Evolutionary conservation across 176 grass and related monocot species (phyloP).

Genomic region (Poa pratensis): DNA sequence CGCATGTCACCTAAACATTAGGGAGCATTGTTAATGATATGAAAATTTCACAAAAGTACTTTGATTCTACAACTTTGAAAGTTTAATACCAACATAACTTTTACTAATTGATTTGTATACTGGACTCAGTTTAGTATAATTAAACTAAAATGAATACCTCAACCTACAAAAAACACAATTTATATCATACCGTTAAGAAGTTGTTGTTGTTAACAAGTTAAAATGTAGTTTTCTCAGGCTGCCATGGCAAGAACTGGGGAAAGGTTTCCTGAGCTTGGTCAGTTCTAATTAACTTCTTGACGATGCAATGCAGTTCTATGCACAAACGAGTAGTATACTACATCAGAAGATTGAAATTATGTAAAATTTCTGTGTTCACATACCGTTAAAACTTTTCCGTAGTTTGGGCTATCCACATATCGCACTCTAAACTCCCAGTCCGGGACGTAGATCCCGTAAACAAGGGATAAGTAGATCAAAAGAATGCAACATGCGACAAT

Average conservation of each 20-base stretch:
- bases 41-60: background rate
- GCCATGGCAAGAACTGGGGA: background rate
- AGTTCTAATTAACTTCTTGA: background rate
- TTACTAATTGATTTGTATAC: background rate
- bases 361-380: background rate
- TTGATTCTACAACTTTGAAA: background rate
- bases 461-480: constrained; percentile 64
- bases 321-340: background rate
- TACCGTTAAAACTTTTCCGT: constrained; percentile 74
- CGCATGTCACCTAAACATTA: constrained; percentile 74
- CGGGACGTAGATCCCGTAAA: constrained; percentile 81
- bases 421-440: constrained; percentile 88
- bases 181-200: background rate
- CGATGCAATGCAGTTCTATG: background rate
- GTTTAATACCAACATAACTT: background rate
- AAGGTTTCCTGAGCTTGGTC: background rate
- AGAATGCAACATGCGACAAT: constrained; percentile 75
- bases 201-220: too few relatives aligned
- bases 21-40: constrained; percentile 9
- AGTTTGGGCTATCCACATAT: constrained; percentile 52
- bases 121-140: background rate
- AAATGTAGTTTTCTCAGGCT: background rate
- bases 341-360: background rate
- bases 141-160: background rate
- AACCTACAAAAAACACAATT: background rate